Conservation (phyloP, 192 early-diverging fungal species). For the Thamnidium elegans region DNA sequence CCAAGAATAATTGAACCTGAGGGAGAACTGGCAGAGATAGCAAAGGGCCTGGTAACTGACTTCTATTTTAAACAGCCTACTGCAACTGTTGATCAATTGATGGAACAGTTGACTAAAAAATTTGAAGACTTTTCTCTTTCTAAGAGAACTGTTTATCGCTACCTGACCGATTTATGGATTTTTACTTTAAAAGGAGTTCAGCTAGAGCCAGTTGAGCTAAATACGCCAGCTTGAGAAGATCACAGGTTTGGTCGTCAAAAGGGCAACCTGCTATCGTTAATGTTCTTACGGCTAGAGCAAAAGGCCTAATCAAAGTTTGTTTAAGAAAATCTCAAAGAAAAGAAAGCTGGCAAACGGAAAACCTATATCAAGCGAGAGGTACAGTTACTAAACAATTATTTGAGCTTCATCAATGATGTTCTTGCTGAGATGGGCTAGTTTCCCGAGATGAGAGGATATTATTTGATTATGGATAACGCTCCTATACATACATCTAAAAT, state of each 20-base stretch:
- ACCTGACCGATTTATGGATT: not conserved
- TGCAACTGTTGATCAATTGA: conserved; percentile 4
- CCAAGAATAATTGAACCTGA: not conserved
- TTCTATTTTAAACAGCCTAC: not conserved
- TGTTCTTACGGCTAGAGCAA: conserved; percentile 7
- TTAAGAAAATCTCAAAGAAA: conserved; percentile 7
- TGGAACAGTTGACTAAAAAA: not conserved
- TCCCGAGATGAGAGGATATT: conserved; percentile 13
- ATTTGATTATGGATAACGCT: conserved; percentile 34
- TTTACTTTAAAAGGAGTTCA: conserved; percentile 2
- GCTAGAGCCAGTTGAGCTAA: conserved; percentile 1
- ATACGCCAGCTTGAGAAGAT: not conserved
- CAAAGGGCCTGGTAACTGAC: not conserved
- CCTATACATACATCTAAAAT: conserved; percentile 3
- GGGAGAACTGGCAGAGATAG: not conserved
- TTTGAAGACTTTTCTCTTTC: conserved; percentile 2
- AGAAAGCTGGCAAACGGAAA: not conserved
- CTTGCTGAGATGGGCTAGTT: conserved; percentile 10
- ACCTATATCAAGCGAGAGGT: not conserved
- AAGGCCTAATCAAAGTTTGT: conserved; percentile 2
- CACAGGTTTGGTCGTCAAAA: not conserved
- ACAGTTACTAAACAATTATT: conserved; percentile 4
- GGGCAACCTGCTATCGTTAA: not conserved
- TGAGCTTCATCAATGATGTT: not conserved
- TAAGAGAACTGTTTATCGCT: conserved; percentile 9